phyloP scores from a whole-genome alignment of 2,329 filamentous ascomycete genomes.

The Periglandula ipomoeae region DNA sequence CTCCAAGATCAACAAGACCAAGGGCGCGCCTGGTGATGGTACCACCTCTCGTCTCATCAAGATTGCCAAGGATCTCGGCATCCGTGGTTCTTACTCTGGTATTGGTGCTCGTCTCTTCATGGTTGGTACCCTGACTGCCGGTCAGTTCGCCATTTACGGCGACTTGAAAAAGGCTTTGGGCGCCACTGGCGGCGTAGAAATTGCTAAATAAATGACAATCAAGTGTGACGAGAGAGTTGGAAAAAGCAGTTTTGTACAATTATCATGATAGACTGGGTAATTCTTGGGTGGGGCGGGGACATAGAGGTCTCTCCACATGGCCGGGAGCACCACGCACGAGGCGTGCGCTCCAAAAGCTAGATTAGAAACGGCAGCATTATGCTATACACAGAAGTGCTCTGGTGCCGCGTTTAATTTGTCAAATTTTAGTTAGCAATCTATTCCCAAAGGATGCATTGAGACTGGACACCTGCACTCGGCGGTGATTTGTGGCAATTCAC shows the following conservation, averaged over 20 bases:
- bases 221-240: background rate
- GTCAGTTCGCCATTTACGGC: slow-evolving; percentile 86
- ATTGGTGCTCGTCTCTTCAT: slow-evolving; percentile 61
- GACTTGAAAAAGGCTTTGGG: slow-evolving; percentile 56
- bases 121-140: slow-evolving; percentile 65
- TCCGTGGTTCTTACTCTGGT: slow-evolving; percentile 70
- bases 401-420: no score
- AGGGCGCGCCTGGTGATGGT: slow-evolving; percentile 77
- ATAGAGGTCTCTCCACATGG: no score
- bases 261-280: no score
- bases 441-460: no score
- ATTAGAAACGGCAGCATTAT: no score
- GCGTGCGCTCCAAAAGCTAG: background rate
- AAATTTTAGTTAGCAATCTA: no score
- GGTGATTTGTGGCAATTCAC: no score
- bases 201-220: slow-evolving; percentile 14
- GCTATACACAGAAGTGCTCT: background rate
- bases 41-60: slow-evolving; percentile 74
- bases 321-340: no score
- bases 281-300: no score
- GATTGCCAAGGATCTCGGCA: slow-evolving; percentile 77
- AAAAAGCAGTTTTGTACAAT: no score
- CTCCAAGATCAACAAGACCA: slow-evolving; percentile 93
- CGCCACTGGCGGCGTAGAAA: slow-evolving; percentile 15
- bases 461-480: no score